Base-by-base conservation (phyloP, 805 yeast species). In the Pichia eremophila region DNA sequence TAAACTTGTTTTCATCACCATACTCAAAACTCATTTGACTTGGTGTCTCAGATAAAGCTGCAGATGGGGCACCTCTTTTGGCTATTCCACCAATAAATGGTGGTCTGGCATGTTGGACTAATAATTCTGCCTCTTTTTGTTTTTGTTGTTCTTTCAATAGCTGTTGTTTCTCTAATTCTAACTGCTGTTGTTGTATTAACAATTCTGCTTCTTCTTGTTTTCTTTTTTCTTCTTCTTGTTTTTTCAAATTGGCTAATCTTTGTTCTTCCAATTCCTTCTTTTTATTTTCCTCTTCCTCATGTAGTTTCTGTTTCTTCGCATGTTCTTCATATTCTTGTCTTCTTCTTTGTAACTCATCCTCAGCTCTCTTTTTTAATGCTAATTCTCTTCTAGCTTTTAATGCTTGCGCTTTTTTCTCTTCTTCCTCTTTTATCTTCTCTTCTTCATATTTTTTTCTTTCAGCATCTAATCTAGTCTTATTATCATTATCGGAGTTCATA, bases 1-100 rank as follows among this genome's bases (percentile, higher is more conserved):
- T 37, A 17, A 41, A 47, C 3, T 22, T 40, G 5, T 29, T 18
- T 25, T 47, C 50, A 39, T 47, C 50, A 7, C 50, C 50, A 25
- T 43, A 15, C 22, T 51, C 49, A 44, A 46, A 51, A 39, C 51
- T 48, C 34, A 48, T 25, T 32, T 46, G 51, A 27, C 50, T 47
- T 4, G 44, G 46, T 12, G 46, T 43, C 5, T 40, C 34, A 3
- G 47, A 44, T 14, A 47, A 15, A 5, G 44, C 45, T 10, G 18
- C 43, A 14, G 50, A 47, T 36, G 47, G 50, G 25, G 39, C 39
- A 5, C 47, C 50, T 29, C 50, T 28, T 17, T 40, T 43, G 1
- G 36, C 42, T n/a, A 43, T 34, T 6, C 40, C n/a, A 4, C 11
- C 32, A 12, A 28, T 15, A 1, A n/a, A n/a, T 8, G 46, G 36